Evolutionary conservation across 805 yeast genomes (phyloP).

Genomic region (Lipomyces sp.): DNA sequence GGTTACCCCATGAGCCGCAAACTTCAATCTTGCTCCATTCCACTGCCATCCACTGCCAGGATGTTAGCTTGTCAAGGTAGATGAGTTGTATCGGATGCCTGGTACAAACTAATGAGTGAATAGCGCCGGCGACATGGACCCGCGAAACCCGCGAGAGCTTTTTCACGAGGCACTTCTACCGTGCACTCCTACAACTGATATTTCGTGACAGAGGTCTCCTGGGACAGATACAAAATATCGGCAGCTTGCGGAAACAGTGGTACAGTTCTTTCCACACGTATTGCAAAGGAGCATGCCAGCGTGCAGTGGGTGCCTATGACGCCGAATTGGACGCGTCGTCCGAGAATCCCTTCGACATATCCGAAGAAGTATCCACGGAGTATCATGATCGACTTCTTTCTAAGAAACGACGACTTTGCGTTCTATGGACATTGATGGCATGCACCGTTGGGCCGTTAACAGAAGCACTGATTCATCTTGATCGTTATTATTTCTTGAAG

Average conservation of each 20-base stretch:
- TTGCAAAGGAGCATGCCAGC: constrained; percentile 36
- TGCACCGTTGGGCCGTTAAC: constrained; percentile 36
- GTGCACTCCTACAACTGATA: constrained; percentile 38
- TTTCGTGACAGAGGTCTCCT: constrained; percentile 32
- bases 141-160: constrained; percentile 31
- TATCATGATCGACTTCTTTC: constrained; percentile 15
- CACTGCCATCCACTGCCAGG: constrained; percentile 33
- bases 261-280: constrained; percentile 31
- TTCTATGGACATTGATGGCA: constrained; percentile 39
- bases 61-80: constrained; percentile 40
- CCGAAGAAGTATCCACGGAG: constrained; percentile 16
- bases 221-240: constrained; percentile 20
- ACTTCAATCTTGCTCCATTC: constrained; percentile 16
- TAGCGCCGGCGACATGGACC: constrained; percentile 40
- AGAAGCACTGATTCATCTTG: constrained; percentile 38
- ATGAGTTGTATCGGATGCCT: too few species aligned
- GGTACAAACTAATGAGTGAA: not conserved
- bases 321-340: not conserved
- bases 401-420: constrained; percentile 31
- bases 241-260: constrained; percentile 36
- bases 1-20: constrained; percentile 37
- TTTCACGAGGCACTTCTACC: constrained; percentile 38
- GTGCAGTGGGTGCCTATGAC: constrained; percentile 18
- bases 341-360: constrained; percentile 24
- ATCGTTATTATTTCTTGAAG: constrained; percentile 31